phyloP scores from a whole-genome alignment of 2,329 filamentous ascomycete genomes.

The Arachnomyces sp. region DNA sequence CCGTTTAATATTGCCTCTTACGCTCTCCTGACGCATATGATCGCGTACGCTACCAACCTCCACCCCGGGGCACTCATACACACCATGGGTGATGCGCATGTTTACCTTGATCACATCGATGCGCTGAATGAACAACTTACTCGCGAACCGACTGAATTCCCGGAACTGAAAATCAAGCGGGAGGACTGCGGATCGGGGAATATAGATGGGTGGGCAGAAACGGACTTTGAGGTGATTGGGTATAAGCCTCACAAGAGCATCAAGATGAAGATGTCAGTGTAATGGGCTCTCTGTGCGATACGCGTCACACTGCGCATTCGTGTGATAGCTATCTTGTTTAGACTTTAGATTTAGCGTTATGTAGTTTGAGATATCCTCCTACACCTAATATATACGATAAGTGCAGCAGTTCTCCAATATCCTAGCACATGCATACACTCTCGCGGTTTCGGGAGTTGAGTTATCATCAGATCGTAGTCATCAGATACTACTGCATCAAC shows the following conservation, averaged over 20 bases:
- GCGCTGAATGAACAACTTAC: slow-evolving; percentile 72
- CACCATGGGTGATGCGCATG: slow-evolving; percentile 96
- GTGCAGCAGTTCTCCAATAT: too few species aligned
- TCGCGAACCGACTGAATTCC: slow-evolving; percentile 73
- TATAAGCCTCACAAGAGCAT: slow-evolving; percentile 90
- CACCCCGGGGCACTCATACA: slow-evolving; percentile 83
- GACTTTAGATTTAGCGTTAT: too few species aligned
- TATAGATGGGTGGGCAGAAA: slow-evolving; percentile 82
- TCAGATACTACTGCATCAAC: too few species aligned
- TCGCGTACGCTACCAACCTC: slow-evolving; percentile 77
- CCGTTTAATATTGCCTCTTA: slow-evolving; percentile 98
- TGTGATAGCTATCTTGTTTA: too few species aligned
- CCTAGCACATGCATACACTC: too few species aligned
- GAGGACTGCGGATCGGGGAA: slow-evolving; percentile 68
- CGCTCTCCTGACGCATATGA: slow-evolving; percentile 87
- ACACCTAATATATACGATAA: too few species aligned
- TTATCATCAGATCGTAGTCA: too few species aligned
- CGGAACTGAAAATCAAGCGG: slow-evolving; percentile 62
- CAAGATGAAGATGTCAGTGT: slow-evolving; percentile 98
- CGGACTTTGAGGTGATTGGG: slow-evolving; percentile 78
- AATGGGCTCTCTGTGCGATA: slow-evolving; percentile 6
- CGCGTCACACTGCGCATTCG: too few species aligned
- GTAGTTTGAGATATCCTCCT: too few species aligned
- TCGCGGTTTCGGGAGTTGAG: too few species aligned
- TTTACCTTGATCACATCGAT: slow-evolving; percentile 88